These are phyloP conservation scores for Vitis cinerea DNA, from an alignment of 164 flowering plant species.

Conservation along the genomic window DNA sequence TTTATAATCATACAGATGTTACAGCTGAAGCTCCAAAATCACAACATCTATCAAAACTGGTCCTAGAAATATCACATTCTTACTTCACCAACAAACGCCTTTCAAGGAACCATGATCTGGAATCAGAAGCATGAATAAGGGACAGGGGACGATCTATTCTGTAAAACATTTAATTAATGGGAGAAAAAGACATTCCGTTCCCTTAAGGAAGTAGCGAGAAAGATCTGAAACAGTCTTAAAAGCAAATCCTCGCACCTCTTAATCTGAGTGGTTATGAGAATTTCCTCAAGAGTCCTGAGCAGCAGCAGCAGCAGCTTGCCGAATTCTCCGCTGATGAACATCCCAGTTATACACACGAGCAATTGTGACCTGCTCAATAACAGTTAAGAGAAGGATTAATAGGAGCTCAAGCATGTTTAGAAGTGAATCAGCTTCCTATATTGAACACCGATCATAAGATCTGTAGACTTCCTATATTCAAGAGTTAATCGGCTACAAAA, in stretches of 20 bases:
- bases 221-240: conserved; percentile 5
- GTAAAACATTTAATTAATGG: not conserved
- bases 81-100: not conserved
- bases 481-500: too few species aligned
- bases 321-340: conserved; percentile 82
- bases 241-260: not conserved
- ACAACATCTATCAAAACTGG: conserved; percentile 11
- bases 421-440: too few species aligned
- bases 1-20: conserved; percentile 1
- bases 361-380: conserved; percentile 69
- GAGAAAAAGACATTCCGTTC: conserved; percentile 3
- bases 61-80: conserved; percentile 4
- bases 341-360: conserved; percentile 99
- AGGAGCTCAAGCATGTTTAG: too few species aligned
- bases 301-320: conserved; percentile 42
- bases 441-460: too few species aligned
- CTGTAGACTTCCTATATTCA: too few species aligned
- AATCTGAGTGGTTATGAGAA: not conserved
- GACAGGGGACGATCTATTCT: not conserved
- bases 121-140: not conserved
- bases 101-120: not conserved
- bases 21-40: not conserved
- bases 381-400: conserved; percentile 2
- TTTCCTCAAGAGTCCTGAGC: conserved; percentile 34
- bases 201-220: not conserved